These are phyloP conservation scores for Hyphodiscus sp. DNA, from an alignment of 2,329 filamentous ascomycete genomes.

Conservation along the genomic window DNA sequence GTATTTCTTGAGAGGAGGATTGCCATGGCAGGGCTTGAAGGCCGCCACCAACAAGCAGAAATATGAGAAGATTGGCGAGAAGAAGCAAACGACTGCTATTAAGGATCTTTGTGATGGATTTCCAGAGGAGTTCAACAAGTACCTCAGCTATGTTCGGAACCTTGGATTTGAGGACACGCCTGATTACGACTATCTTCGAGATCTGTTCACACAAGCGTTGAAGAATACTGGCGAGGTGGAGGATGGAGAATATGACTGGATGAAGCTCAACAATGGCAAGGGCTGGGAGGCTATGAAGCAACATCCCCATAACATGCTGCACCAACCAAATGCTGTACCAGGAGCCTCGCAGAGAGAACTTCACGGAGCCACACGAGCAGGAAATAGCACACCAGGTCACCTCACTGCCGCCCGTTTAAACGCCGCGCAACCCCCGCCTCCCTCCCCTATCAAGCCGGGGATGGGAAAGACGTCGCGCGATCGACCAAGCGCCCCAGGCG, in stretches of 20 bases:
- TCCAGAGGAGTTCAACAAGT: constrained; percentile 96
- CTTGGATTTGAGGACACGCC: constrained; percentile 97
- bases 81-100: constrained; percentile 97
- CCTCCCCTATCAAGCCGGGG: constrained; percentile 72
- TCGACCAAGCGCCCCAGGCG: constrained; percentile 73
- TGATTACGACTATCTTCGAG: constrained; percentile 95
- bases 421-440: constrained; percentile 84
- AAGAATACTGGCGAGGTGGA: constrained; percentile 93
- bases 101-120: constrained; percentile 96
- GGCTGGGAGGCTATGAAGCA: constrained; percentile 80
- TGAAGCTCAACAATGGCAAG: constrained; percentile 90
- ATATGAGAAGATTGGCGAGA: constrained; percentile 99
- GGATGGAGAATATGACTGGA: constrained; percentile 99
- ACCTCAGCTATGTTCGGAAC: constrained; percentile 94
- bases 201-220: constrained; percentile 91
- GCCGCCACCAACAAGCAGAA: constrained; percentile 86
- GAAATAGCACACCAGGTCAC: constrained; percentile 48
- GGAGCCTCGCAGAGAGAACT: constrained; percentile 81
- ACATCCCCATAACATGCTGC: constrained; percentile 63
- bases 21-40: constrained; percentile 69
- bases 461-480: constrained; percentile 60
- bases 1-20: constrained; percentile 65
- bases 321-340: constrained; percentile 70
- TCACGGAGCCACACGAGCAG: constrained; percentile 64
- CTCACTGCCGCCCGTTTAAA: constrained; percentile 87